Percentiles rank a stretch among this genome's conserved stretches.
These are phyloP conservation scores for Vinca minor DNA, from an alignment of 257 asterid genomes.

Conservation along the genomic window DNA sequence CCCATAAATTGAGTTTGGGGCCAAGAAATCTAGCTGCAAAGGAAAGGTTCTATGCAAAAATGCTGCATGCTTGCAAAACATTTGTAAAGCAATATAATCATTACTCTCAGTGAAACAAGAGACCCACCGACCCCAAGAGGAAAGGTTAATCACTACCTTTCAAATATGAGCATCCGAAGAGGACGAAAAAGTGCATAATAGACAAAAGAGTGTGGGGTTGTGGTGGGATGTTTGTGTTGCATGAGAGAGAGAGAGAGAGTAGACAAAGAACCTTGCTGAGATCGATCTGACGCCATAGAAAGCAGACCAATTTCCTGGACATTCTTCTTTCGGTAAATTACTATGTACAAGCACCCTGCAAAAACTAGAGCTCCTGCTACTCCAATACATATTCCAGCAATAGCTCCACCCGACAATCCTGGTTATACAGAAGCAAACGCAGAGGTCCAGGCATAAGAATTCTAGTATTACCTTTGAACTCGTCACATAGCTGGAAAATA, in stretches of 20 bases:
- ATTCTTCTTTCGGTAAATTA: conserved; percentile 46
- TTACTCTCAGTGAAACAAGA: neutral
- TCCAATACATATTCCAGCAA: conserved; percentile 65
- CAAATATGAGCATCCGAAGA: neutral
- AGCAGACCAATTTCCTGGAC: conserved; percentile 31
- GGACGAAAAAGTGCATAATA: neutral
- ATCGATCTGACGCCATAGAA: conserved; percentile 31
- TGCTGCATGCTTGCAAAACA: neutral
- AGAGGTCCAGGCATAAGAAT: conserved; percentile 3
- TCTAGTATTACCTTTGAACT: conserved; percentile 1
- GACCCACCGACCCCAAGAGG: neutral
- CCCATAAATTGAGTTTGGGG: too few species aligned
- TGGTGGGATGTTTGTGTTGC: neutral
- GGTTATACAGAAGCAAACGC: conserved; percentile 14
- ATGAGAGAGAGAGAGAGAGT: conserved; percentile 4
- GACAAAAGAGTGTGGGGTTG: too few species aligned
- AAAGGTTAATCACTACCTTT: neutral
- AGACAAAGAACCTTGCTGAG: conserved; percentile 25
- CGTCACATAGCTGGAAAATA: conserved; percentile 15
- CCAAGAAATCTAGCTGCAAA: too few species aligned
- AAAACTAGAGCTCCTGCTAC: conserved; percentile 36
- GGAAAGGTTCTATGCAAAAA: neutral
- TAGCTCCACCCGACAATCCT: conserved; percentile 70
- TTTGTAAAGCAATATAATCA: conserved; percentile 1
- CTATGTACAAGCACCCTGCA: conserved; percentile 43